Percentiles rank a stretch among this genome's conserved stretches.
Evolutionary conservation across 108 stramenopile species (phyloP).

Genomic region (Schizochytrium sp.): DNA sequence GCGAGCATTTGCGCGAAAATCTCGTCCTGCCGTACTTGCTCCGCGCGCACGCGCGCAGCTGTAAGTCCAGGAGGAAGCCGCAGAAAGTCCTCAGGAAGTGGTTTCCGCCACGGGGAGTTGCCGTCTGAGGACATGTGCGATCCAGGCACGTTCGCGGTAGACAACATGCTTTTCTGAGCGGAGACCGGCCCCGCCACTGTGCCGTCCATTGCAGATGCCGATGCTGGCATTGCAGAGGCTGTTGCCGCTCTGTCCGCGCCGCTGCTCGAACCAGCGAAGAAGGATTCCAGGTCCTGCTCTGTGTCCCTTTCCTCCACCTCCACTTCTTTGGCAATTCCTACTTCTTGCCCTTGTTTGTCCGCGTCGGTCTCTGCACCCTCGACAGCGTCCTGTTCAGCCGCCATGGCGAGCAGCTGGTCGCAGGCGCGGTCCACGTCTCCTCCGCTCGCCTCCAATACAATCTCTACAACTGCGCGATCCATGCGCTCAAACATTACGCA

Average conservation of each 20-base stretch:
- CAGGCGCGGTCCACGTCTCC: not conserved
- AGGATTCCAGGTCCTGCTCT: not conserved
- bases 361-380: not conserved
- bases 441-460: not conserved
- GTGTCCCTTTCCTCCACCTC: not conserved
- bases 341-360: not conserved
- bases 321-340: not conserved
- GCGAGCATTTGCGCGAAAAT: not conserved
- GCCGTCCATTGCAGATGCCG: too few species aligned
- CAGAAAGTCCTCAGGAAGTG: slow-evolving; percentile 6
- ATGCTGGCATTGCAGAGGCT: not conserved
- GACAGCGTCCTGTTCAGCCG: not conserved
- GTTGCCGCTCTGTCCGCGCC: not conserved
- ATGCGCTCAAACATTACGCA: slow-evolving; percentile 13
- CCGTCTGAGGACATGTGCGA: too few species aligned
- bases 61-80: not conserved
- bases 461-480: not conserved
- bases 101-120: not conserved
- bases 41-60: not conserved
- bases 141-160: not conserved
- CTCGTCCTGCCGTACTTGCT: not conserved
- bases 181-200: too few species aligned
- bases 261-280: not conserved
- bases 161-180: not conserved
- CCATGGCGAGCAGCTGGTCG: not conserved